These are phyloP conservation scores for Puya raimondii DNA, from an alignment of 176 grass and related monocot species.

Conservation along the genomic window DNA sequence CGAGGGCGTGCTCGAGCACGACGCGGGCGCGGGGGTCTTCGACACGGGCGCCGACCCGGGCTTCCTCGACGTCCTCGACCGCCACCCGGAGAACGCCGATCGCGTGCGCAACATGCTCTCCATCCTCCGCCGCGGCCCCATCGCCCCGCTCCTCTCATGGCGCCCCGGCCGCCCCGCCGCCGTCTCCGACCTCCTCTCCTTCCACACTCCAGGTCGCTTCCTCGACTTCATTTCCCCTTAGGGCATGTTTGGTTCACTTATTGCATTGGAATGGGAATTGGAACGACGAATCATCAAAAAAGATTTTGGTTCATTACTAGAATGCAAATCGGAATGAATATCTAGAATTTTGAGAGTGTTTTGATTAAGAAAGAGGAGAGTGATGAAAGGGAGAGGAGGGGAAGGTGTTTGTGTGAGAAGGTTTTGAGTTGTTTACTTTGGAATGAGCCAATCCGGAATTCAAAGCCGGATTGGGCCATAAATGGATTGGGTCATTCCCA, in stretches of 20 bases:
- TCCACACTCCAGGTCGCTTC: conserved; percentile 50
- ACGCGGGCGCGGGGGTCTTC: conserved; percentile 69
- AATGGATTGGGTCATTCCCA: too few relatives aligned
- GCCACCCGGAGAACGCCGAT: conserved; percentile 84
- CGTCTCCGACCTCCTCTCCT: conserved; percentile 50
- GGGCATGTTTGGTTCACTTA: neutral
- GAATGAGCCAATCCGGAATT: too few relatives aligned
- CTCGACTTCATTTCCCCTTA: neutral
- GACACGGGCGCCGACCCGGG: conserved; percentile 77
- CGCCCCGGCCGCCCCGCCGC: conserved; percentile 57
- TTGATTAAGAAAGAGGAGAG: too few relatives aligned
- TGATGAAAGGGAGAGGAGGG: too few relatives aligned
- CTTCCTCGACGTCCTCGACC: conserved; percentile 86
- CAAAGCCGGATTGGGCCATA: too few relatives aligned
- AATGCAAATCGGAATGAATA: too few relatives aligned
- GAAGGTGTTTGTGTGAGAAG: too few relatives aligned
- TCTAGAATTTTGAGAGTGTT: too few relatives aligned
- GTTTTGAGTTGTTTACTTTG: too few relatives aligned
- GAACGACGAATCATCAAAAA: too few relatives aligned
- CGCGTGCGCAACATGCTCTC: conserved; percentile 92
- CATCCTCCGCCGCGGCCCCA: conserved; percentile 70
- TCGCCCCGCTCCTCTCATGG: conserved; percentile 59
- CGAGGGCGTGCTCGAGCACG: conserved; percentile 87
- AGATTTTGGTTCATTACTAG: too few relatives aligned
- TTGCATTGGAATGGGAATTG: neutral